A percentile compares a stretch with the other conserved stretches of the same genome.
Evolutionary conservation across 2,329 filamentous ascomycete species (phyloP).

Genomic region (Fusarium beomiforme): DNA sequence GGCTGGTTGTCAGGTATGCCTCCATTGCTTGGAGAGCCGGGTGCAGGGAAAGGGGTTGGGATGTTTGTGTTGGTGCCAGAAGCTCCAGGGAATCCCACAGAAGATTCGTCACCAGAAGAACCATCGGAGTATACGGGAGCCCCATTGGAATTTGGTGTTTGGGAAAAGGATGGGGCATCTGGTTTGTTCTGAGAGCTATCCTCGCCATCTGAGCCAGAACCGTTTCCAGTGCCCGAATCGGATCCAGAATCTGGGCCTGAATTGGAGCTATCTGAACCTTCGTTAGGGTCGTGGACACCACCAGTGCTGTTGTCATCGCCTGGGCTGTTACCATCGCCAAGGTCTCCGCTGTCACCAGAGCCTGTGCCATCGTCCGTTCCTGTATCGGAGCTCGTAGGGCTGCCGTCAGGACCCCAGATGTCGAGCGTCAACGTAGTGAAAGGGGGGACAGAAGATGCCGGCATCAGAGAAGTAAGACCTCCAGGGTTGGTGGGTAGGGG

Average conservation of each 20-base stretch:
- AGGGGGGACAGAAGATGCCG: slow-evolving; percentile 34
- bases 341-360: slow-evolving; percentile 15
- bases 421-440: slow-evolving; percentile 52
- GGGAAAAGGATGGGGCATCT: slow-evolving; percentile 6
- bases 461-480: slow-evolving; percentile 20
- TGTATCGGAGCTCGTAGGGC: slow-evolving; percentile 12
- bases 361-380: not conserved
- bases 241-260: not conserved
- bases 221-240: not conserved
- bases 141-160: slow-evolving; percentile 28
- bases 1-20: slow-evolving; percentile 15
- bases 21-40: slow-evolving; percentile 17
- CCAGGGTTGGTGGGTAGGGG: slow-evolving; percentile 45
- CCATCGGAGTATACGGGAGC: slow-evolving; percentile 36
- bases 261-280: not conserved
- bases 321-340: slow-evolving; percentile 7
- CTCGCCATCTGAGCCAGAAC: slow-evolving; percentile 4
- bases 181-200: slow-evolving; percentile 14
- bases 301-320: slow-evolving; percentile 1
- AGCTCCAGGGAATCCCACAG: slow-evolving; percentile 22
- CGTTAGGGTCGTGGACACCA: not conserved
- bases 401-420: slow-evolving; percentile 43
- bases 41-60: slow-evolving; percentile 25
- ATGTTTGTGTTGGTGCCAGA: slow-evolving; percentile 21
- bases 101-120: slow-evolving; percentile 27